phyloP scores from a whole-genome alignment of 768 basidiomycete genomes.

The Mycena indigotica region DNA sequence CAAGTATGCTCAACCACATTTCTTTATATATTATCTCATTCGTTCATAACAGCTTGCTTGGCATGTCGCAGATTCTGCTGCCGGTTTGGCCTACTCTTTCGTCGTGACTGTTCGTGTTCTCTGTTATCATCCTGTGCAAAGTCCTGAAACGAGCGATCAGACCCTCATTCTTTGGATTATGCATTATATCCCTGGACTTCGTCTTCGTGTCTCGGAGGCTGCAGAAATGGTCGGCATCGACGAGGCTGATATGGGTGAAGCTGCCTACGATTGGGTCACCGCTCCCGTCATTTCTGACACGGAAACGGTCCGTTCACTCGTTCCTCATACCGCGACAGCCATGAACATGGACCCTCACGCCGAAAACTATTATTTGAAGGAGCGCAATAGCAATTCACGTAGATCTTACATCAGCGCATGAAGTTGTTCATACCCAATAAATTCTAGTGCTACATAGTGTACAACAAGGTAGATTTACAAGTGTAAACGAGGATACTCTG shows the following conservation, averaged over 20 bases:
- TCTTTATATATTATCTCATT: not conserved
- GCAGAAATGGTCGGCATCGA: conserved; percentile 84
- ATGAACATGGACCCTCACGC: conserved; percentile 15
- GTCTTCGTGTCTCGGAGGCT: conserved; percentile 67
- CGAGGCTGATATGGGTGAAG: conserved; percentile 88
- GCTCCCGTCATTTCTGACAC: conserved; percentile 45
- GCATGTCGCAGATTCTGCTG: conserved; percentile 75
- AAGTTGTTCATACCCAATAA: not conserved
- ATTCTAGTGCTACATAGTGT: not conserved
- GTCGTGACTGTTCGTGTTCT: conserved; percentile 63
- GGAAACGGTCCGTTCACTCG: conserved; percentile 32
- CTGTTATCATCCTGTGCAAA: not conserved
- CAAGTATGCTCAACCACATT: not conserved
- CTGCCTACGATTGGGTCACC: conserved; percentile 84
- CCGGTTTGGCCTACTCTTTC: conserved; percentile 74
- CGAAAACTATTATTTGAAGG: conserved; percentile 23
- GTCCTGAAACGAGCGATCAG: conserved; percentile 32
- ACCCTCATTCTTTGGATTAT: conserved; percentile 85
- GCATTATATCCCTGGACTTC: conserved; percentile 82
- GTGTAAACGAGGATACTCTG: conserved; percentile 63
- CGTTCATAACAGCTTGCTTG: conserved; percentile 70
- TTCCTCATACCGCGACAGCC: conserved; percentile 10
- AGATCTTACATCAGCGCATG: not conserved
- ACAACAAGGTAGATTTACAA: not conserved
- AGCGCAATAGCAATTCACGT: conserved; percentile 9